Evolutionary conservation across 2,329 filamentous ascomycete genomes (phyloP).

Genomic region (Colletotrichum sp.): DNA sequence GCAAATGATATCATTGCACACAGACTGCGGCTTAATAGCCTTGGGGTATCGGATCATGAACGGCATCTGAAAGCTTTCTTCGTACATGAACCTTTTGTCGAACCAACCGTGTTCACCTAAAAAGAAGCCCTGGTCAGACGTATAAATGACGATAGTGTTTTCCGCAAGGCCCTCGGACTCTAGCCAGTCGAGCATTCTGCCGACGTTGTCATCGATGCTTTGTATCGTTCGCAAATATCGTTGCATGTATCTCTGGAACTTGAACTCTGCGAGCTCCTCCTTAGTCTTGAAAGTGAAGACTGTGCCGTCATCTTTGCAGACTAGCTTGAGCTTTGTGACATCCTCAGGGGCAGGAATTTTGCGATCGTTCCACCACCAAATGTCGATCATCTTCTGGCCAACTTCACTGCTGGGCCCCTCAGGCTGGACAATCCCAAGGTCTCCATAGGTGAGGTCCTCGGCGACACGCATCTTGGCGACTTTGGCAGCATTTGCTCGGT

Average conservation of each 20-base stretch:
- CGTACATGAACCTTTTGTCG: constrained; percentile 64
- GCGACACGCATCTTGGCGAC: constrained; percentile 57
- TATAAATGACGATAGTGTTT: constrained; percentile 57
- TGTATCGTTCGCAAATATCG: constrained; percentile 58
- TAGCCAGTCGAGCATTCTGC: constrained; percentile 51
- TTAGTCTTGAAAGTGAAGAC: constrained; percentile 48
- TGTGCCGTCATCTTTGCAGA: constrained; percentile 50
- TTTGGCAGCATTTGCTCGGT: constrained; percentile 52
- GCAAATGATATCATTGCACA: constrained; percentile 53
- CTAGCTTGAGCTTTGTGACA: constrained; percentile 31
- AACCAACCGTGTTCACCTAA: constrained; percentile 63
- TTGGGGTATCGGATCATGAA: constrained; percentile 52
- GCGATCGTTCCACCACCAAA: constrained; percentile 37
- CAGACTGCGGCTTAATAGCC: constrained; percentile 40
- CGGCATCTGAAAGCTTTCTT: constrained; percentile 63
- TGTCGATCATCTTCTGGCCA: background rate
- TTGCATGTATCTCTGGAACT: constrained; percentile 63
- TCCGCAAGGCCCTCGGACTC: constrained; percentile 44
- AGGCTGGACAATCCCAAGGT: constrained; percentile 52
- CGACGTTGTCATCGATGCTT: constrained; percentile 57
- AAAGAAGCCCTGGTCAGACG: constrained; percentile 61
- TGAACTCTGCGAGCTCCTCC: constrained; percentile 54
- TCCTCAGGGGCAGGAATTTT: constrained; percentile 27
- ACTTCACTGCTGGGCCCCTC: constrained; percentile 42
- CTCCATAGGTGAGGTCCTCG: constrained; percentile 56